Evolutionary conservation across 2,329 filamentous ascomycete genomes (phyloP).

Genomic region (Pyrenophora tritici-repentis): DNA sequence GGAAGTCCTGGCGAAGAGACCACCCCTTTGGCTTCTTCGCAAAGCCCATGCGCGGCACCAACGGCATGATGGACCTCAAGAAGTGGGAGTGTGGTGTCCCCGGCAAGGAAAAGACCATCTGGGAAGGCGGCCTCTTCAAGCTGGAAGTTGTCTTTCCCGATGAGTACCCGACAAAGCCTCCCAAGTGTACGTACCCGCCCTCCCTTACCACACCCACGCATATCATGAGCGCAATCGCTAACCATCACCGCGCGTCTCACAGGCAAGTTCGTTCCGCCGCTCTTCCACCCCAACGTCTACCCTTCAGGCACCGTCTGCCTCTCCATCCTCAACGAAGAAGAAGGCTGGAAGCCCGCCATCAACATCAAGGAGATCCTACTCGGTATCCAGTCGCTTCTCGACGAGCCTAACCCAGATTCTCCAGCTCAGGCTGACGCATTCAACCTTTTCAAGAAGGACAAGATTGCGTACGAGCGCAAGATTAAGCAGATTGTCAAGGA

Average conservation of each 20-base stretch:
- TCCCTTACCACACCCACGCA: no score
- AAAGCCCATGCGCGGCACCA: constrained; percentile 76
- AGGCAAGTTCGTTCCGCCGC: constrained; percentile 95
- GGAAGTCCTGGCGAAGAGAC: constrained; percentile 95
- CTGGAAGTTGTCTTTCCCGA: constrained; percentile 91
- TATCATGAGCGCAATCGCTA: no score
- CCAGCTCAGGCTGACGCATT: constrained; percentile 97
- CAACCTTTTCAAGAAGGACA: constrained; percentile 93
- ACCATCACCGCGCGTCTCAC: neutral
- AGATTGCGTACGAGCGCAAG: constrained; percentile 83
- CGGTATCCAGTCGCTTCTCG: constrained; percentile 91
- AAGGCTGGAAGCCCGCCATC: constrained; percentile 97
- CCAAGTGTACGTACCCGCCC: constrained; percentile 75
- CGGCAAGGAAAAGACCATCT: constrained; percentile 94
- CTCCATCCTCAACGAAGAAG: constrained; percentile 96
- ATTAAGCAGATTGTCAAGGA: constrained; percentile 86
- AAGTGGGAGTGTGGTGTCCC: constrained; percentile 96
- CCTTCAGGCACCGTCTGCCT: constrained; percentile 97
- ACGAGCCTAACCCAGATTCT: constrained; percentile 96
- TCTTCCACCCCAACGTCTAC: constrained; percentile 99
- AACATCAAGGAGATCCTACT: constrained; percentile 97
- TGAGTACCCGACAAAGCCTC: constrained; percentile 97
- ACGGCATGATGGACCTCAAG: constrained; percentile 88
- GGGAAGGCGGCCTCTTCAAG: constrained; percentile 98
- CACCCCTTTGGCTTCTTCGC: constrained; percentile 98